A percentile compares a stretch with the other conserved stretches of the same genome.
phyloP scores from a whole-genome alignment of 257 asterid genomes.

The Solanum phureja region DNA sequence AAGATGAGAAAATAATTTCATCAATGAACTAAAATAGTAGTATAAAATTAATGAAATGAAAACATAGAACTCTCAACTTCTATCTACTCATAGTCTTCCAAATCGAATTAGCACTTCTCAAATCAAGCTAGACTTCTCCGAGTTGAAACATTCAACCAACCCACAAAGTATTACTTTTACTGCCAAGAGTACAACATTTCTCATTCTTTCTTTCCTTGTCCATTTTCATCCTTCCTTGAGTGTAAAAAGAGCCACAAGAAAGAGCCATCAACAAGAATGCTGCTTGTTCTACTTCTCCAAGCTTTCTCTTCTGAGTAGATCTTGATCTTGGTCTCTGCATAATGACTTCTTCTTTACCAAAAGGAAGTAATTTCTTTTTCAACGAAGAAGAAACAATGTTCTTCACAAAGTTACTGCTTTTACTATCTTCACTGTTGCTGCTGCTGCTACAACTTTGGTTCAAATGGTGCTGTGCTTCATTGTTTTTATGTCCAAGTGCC shows the following conservation, averaged over 20 bases:
- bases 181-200: background rate
- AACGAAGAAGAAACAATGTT: constrained; percentile 30
- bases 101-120: background rate
- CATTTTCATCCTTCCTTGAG: constrained; percentile 14
- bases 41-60: background rate
- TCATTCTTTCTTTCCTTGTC: background rate
- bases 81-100: background rate
- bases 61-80: background rate
- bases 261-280: constrained; percentile 84
- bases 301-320: constrained; percentile 44
- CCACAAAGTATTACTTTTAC: background rate
- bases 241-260: constrained; percentile 86
- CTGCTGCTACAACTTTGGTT: constrained; percentile 1
- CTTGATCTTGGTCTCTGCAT: constrained; percentile 79
- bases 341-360: constrained; percentile 62
- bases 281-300: constrained; percentile 90
- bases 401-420: constrained; percentile 21
- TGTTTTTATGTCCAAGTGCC: background rate
- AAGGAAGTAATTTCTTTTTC: constrained; percentile 34
- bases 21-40: background rate
- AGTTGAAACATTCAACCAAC: background rate
- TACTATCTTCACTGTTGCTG: constrained; percentile 41
- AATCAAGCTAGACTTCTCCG: background rate
- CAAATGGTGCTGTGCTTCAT: background rate
- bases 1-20: background rate